Conservation (phyloP, 2,329 filamentous ascomycete species). For the Arthrobotrys pseudoclavata region DNA sequence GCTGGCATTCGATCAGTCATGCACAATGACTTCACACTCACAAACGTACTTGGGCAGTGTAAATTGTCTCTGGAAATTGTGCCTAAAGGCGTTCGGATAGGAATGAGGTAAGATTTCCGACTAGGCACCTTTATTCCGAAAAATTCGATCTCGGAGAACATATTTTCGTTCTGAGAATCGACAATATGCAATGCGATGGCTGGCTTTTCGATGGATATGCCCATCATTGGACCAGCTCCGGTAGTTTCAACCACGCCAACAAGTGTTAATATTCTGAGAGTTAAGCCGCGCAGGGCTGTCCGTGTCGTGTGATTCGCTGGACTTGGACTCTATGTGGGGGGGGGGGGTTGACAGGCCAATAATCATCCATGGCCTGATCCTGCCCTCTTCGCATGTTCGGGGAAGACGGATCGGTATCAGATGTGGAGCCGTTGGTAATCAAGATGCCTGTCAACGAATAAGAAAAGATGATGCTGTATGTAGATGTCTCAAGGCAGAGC, state of each 20-base stretch:
- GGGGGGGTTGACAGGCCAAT: slow-evolving; percentile 59
- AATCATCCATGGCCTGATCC: slow-evolving; percentile 44
- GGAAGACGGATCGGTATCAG: slow-evolving; percentile 60
- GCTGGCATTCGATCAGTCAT: slow-evolving; percentile 12
- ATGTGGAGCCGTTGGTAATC: slow-evolving; percentile 56
- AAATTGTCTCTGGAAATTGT: not conserved
- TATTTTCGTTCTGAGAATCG: slow-evolving; percentile 15
- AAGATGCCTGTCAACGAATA: slow-evolving; percentile 55
- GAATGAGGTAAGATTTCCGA: slow-evolving; percentile 33
- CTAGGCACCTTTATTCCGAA: slow-evolving; percentile 17
- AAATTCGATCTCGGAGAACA: slow-evolving; percentile 10
- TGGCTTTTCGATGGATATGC: slow-evolving; percentile 3
- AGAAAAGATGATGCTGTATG: slow-evolving; percentile 36
- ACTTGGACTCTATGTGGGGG: slow-evolving; percentile 43
- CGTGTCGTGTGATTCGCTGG: slow-evolving; percentile 58
- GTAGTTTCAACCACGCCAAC: slow-evolving; percentile 6
- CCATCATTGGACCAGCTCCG: slow-evolving; percentile 16
- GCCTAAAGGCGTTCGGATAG: not conserved
- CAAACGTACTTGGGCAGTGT: slow-evolving; percentile 24
- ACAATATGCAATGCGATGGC: slow-evolving; percentile 20
- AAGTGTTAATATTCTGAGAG: slow-evolving; percentile 19
- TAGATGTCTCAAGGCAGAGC: slow-evolving; percentile 54
- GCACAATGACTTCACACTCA: slow-evolving; percentile 37
- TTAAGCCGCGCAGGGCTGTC: slow-evolving; percentile 47
- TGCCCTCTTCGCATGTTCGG: slow-evolving; percentile 45